Evolutionary conservation across 495 filamentous ascomycete genomes (phyloP), one percentile per base, ranked within the genome.

Genomic region (Penicillium macrosclerotiorum): DNA sequence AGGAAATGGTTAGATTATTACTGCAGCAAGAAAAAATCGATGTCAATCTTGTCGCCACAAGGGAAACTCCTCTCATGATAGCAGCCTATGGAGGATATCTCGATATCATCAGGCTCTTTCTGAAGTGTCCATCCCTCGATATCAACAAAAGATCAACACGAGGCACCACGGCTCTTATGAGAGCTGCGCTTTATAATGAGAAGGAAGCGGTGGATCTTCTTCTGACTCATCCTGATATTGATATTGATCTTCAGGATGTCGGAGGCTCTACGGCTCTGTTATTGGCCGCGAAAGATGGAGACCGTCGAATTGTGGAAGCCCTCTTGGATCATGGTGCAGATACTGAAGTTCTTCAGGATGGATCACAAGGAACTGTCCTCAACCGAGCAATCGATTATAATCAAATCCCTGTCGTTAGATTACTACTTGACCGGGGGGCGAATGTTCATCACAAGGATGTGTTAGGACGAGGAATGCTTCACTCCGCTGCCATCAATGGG

Each of bases 231-330:
- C 32, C 42, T 24, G 35, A 31, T n/a, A 22, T 40, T 12, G 18
- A 47, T 6, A 39, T 32, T 35, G 31, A 47, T n/a, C 23, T 22
- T 14, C 33, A 47, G 31, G 35, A 47, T 14, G 5, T 8, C 19
- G 18, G 12, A 5, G 44, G 34, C n/a, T 47, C 35, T 8, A 49
- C 39, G 8, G 29, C 38, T 22, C 39, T 36, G 5, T 8, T 45
- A n/a, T 31, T 23, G 29, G 35, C 34, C 13, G 31, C 45, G 12
- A 13, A 41, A 19, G 33, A 57, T 17, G 42, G 35, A n/a, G 30
- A 55, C 37, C 53, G 60, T 43, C 14, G 34, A 5, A 40, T 35
- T 20, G 48, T 49, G 5, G 50, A 49, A 27, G 45, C 43, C 24
- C 31, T 60, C 7, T 41, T 57, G n/a, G 52, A 60, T 5, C 30